Conservation (phyloP, 2,329 filamentous ascomycete species). For the Scedosporium minutisporum region DNA sequence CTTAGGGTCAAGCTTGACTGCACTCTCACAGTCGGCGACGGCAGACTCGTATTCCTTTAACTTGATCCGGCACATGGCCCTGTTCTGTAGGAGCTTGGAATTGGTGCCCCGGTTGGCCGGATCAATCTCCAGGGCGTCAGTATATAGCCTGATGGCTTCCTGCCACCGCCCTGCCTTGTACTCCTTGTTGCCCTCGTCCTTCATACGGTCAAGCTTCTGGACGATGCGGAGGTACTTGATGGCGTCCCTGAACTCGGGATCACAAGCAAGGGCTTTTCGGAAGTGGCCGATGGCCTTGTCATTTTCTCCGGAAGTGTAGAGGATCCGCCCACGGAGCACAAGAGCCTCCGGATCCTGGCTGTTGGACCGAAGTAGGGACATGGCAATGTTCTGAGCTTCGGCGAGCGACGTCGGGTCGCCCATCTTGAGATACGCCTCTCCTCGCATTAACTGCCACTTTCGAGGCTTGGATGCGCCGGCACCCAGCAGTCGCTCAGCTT, state of each 20-base stretch:
- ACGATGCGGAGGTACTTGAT: conserved; percentile 83
- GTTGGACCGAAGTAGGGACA: conserved; percentile 76
- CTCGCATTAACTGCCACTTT: conserved; percentile 89
- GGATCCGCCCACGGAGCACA: conserved; percentile 74
- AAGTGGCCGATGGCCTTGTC: conserved; percentile 91
- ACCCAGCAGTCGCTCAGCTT: conserved; percentile 75
- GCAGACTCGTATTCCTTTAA: conserved; percentile 77
- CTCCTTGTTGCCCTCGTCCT: conserved; percentile 82
- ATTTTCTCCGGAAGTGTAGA: conserved; percentile 89
- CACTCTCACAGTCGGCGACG: conserved; percentile 76
- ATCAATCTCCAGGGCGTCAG: conserved; percentile 73
- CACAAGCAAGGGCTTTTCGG: conserved; percentile 77
- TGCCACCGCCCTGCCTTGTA: conserved; percentile 81
- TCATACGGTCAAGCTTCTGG: conserved; percentile 85
- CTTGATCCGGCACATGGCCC: conserved; percentile 74
- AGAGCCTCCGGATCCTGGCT: conserved; percentile 88
- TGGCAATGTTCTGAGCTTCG: conserved; percentile 87
- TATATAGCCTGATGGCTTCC: conserved; percentile 76
- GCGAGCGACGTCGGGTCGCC: conserved; percentile 79
- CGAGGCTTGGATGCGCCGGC: conserved; percentile 67
- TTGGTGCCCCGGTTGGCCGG: conserved; percentile 85
- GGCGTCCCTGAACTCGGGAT: conserved; percentile 83
- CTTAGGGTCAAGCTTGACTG: conserved; percentile 68
- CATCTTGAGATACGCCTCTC: conserved; percentile 88
- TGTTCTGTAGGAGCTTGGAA: conserved; percentile 88